Conservation (phyloP, 176 grass and related monocot genomes). For the Pharus latifolius region DNA sequence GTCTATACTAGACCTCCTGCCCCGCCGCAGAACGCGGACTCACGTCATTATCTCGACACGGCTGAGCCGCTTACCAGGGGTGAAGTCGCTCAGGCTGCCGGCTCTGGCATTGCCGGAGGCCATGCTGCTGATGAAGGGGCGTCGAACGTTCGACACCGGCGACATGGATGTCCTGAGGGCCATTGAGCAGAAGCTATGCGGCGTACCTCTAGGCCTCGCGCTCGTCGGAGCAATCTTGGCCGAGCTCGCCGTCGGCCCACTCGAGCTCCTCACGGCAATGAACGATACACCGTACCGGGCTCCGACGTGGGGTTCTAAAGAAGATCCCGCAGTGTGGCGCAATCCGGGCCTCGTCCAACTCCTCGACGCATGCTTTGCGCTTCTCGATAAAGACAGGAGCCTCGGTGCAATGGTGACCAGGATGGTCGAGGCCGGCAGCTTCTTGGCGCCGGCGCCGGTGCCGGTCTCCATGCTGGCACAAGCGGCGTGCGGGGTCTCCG, state of each 20-base stretch:
- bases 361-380: constrained; percentile 36
- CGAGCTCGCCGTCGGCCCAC: constrained; percentile 7
- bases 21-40: neutral
- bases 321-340: constrained; percentile 11
- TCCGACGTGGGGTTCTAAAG: neutral
- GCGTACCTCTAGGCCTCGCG: constrained; percentile 31
- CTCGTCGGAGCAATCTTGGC: constrained; percentile 25
- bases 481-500: neutral
- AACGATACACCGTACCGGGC: constrained; percentile 4
- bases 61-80: constrained; percentile 12
- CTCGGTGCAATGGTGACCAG: neutral
- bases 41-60: constrained; percentile 47
- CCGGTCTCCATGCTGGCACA: constrained; percentile 14
- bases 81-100: constrained; percentile 14
- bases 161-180: constrained; percentile 10
- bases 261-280: constrained; percentile 18
- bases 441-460: constrained; percentile 41
- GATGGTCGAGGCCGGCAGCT: constrained; percentile 30
- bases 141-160: neutral
- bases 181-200: constrained; percentile 23
- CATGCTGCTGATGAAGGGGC: constrained; percentile 47
- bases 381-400: neutral
- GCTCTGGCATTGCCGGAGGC: constrained; percentile 8
- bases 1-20: constrained; percentile 33
- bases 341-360: constrained; percentile 35